Base-by-base conservation (phyloP, 2,329 filamentous ascomycete species). In the Gnomoniopsis sp. region DNA sequence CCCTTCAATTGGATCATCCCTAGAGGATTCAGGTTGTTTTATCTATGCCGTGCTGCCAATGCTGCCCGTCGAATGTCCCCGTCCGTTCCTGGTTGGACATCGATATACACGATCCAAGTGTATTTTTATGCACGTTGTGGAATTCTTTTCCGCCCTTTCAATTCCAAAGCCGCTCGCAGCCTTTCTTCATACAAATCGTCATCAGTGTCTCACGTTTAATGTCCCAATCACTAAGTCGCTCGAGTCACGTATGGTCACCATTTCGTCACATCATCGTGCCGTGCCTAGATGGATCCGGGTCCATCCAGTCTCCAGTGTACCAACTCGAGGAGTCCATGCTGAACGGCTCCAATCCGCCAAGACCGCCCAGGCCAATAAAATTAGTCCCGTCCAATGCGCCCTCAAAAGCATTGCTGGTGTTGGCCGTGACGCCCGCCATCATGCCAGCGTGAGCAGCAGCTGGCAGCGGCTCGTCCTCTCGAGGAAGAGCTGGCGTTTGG, bases 381-480 rank as follows among this genome's bases (percentile, higher is more conserved):
- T 72, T 69, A 49, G 72, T 65, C 4, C 67, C 71, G 43, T 73
- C 69, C 8, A 72, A 60, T 0, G 70, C 64, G 23, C 71, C 70
- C 36, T 73, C 69, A 50, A 72, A 72, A 4, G 70, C 70, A 49
- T 72, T 71, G 56, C 65, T 68, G n/a, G 63, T 66, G 22, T 66
- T 69, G 15, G 69, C 66, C 11, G 66, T 61, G 19, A 61, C 59
- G 10, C 59, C 59, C 15, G 59, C 49, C 48, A 61, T 61, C 59
- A 61, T 61, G 17, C 53, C 53, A 21, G 59, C 59, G 41, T 59
- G 59, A 21, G 52, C 56, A 12, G 47, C 49, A 15, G 55, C 17
- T 8, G 58, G 53, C 19, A 61, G 49, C 11, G 61, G 46, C 47
- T 56, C 59, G 56, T 61, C 59, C 10, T 61, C 59, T 12, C 56